Base-by-base conservation (phyloP, 108 stramenopile genomes). In the Pseudonitzschia delicatissima region DNA sequence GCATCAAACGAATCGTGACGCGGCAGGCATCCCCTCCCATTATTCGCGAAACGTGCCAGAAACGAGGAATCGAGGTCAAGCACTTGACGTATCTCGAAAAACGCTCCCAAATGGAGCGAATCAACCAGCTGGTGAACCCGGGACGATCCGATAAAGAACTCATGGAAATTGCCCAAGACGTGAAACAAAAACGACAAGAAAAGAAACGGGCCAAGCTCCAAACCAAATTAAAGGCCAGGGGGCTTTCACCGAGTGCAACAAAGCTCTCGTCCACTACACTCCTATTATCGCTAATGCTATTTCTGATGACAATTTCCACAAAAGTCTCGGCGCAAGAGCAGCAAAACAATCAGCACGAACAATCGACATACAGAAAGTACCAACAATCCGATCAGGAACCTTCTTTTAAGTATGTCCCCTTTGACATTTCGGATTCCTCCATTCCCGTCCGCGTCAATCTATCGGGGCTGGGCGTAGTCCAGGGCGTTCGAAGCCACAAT, bases 1-100 rank as follows among this genome's bases (percentile, higher is more conserved):
- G 85, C 3, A 79, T 86, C 33, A 36, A 27, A 28, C 78, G 88
- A 7, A 83, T 89, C 33, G 88, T 89, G 26, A 76, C 67, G 27
- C 67, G 67, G 26, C 66, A 53, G 60, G 27, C 35, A 34, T 29
- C 60, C 3, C 62, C 71, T 3, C 25, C 23, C n/a, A 13, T 60
- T 5, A 57, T 72, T 11, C 28, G 23, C n/a, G 51, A 67, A 21
- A 63, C 73, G 1, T 59, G 58, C 12, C 18, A 4, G 0, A 45
- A 52, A 2, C 31, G 45, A 5, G 50, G 61, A 31, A 70, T 72
- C 34, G 42, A 64, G 21, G 27, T 55, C 28, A 8, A 26, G 25
- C 58, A 69, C 37, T 60, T 69, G 42, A 59, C 55, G n/a, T 57
- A 48, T 15, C 29, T 45, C 13, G 57, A 62, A 44, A 66, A 74